phyloP scores from a whole-genome alignment of 2,329 filamentous ascomycete species.

The Hymenoscyphus linearis region DNA sequence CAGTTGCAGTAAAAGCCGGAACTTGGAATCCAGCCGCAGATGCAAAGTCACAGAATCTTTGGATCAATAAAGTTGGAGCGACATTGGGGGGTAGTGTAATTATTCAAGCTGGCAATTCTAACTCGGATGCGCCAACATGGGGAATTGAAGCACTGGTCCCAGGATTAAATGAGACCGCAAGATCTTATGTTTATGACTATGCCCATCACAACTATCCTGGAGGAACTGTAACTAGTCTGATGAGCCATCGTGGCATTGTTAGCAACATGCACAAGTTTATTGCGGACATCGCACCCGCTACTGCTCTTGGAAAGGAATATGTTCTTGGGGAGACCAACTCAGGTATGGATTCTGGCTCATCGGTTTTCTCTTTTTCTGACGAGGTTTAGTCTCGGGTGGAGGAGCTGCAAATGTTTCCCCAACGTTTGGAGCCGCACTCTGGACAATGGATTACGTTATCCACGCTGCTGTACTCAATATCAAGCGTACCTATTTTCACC shows the following conservation, averaged over 20 bases:
- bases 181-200: slow-evolving; percentile 26
- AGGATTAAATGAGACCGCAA: slow-evolving; percentile 18
- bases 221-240: slow-evolving; percentile 28
- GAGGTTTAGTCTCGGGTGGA: slow-evolving; percentile 21
- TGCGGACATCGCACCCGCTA: slow-evolving; percentile 22
- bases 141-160: slow-evolving; percentile 27
- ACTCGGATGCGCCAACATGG: slow-evolving; percentile 27
- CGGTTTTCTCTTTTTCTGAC: neutral
- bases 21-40: slow-evolving; percentile 25
- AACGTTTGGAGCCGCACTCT: slow-evolving; percentile 27
- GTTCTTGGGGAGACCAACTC: slow-evolving; percentile 31
- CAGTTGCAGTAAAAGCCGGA: slow-evolving; percentile 23
- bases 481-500: slow-evolving; percentile 27
- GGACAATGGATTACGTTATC: slow-evolving; percentile 28
- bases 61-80: slow-evolving; percentile 22
- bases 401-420: slow-evolving; percentile 24
- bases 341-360: slow-evolving; percentile 38
- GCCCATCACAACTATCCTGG: slow-evolving; percentile 36
- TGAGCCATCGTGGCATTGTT: slow-evolving; percentile 26
- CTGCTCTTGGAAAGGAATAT: slow-evolving; percentile 23
- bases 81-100: slow-evolving; percentile 17
- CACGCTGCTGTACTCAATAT: slow-evolving; percentile 19
- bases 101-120: slow-evolving; percentile 28
- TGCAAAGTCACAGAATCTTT: slow-evolving; percentile 25
- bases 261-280: slow-evolving; percentile 21